These are phyloP conservation scores for Pseudozyma tsukubaensis DNA, from an alignment of 1,284 basidiomycete genomes.

Conservation along the genomic window DNA sequence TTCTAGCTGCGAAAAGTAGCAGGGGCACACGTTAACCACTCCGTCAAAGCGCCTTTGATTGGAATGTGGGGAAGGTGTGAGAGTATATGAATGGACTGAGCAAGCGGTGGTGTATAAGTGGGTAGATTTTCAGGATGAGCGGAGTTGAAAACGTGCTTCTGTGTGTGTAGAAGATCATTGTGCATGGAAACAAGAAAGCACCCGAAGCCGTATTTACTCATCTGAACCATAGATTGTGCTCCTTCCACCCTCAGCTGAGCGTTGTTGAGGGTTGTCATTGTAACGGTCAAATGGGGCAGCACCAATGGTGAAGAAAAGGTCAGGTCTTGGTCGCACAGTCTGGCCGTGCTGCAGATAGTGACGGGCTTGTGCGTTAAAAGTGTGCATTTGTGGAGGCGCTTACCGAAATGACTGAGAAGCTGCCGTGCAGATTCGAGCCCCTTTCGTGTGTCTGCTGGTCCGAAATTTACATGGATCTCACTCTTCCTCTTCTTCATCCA, in stretches of 20 bases:
- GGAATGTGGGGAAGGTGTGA: not conserved
- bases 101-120: no score
- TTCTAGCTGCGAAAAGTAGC: slow-evolving; percentile 27
- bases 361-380: slow-evolving; percentile 5
- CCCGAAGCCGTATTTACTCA: no score
- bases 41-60: slow-evolving; percentile 45
- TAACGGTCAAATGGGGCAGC: no score
- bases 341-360: no score
- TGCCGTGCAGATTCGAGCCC: not conserved
- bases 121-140: not conserved
- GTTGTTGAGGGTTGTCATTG: no score
- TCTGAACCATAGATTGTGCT: no score
- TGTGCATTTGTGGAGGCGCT: slow-evolving; percentile 8
- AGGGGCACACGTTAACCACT: slow-evolving; percentile 59
- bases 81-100: not conserved
- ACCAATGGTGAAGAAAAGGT: no score
- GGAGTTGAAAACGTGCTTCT: slow-evolving; percentile 1
- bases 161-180: slow-evolving; percentile 1
- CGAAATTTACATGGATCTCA: no score
- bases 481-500: slow-evolving; percentile 1
- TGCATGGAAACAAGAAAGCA: no score
- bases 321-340: no score
- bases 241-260: no score
- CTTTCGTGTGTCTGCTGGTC: not conserved
- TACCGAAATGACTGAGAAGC: not conserved